These are phyloP conservation scores for Raffaelea albimanens DNA, from an alignment of 2,329 filamentous ascomycete genomes.

Conservation along the genomic window DNA sequence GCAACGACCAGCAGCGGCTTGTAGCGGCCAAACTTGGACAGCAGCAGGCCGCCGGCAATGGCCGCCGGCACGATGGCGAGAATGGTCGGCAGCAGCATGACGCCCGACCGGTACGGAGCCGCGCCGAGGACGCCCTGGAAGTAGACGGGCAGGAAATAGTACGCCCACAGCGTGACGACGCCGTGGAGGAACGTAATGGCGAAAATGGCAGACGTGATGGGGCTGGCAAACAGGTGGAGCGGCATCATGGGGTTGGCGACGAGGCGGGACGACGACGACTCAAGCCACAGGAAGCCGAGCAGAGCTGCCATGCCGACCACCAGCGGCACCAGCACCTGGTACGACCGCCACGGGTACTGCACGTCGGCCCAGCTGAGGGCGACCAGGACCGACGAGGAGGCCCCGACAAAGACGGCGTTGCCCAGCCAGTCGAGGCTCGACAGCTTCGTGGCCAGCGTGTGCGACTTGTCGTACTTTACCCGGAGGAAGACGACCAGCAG, in stretches of 20 bases:
- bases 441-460: constrained; percentile 17
- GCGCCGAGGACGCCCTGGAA: constrained; percentile 30
- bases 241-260: no score
- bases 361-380: constrained; percentile 33
- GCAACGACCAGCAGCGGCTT: no score
- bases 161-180: constrained; percentile 25
- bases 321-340: constrained; percentile 28
- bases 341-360: constrained; percentile 28
- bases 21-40: no score
- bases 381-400: constrained; percentile 27
- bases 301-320: constrained; percentile 28
- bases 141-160: constrained; percentile 34
- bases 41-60: no score
- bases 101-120: constrained; percentile 21
- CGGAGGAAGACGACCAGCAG: constrained; percentile 25
- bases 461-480: constrained; percentile 11
- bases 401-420: constrained; percentile 27
- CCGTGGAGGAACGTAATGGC: constrained; percentile 18
- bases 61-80: constrained; percentile 1
- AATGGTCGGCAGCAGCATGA: constrained; percentile 19
- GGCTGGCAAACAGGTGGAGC: no score
- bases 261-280: constrained; percentile 3
- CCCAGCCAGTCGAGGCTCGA: constrained; percentile 31
- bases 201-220: constrained; percentile 16
- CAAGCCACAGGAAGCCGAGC: constrained; percentile 19